Evolutionary conservation across 2,329 filamentous ascomycete species (phyloP).

Genomic region (Anthostomella pinea): DNA sequence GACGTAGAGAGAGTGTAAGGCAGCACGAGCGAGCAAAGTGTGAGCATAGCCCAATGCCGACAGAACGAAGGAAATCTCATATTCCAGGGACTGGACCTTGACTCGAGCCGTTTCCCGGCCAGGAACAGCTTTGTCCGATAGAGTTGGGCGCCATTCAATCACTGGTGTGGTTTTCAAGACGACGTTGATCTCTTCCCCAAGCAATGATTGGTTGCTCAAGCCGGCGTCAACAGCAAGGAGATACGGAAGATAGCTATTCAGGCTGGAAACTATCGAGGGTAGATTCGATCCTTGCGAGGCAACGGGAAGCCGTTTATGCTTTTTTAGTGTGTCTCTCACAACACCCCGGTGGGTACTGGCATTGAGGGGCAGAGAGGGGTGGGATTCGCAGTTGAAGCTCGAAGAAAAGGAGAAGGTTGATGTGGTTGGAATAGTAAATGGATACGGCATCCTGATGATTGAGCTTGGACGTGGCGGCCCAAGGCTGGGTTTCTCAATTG

Average conservation of each 20-base stretch:
- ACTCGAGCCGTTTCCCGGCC: slow-evolving; percentile 64
- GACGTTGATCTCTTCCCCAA: slow-evolving; percentile 63
- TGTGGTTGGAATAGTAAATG: slow-evolving; percentile 84
- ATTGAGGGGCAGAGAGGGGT: slow-evolving; percentile 82
- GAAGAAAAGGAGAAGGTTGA: slow-evolving; percentile 80
- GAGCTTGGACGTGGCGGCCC: too few species aligned
- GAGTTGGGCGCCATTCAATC: slow-evolving; percentile 81
- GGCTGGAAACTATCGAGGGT: slow-evolving; percentile 61
- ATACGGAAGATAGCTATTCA: slow-evolving; percentile 81
- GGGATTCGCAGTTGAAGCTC: slow-evolving; percentile 73
- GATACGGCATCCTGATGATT: slow-evolving; percentile 70
- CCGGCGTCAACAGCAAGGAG: slow-evolving; percentile 74
- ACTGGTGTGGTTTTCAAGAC: slow-evolving; percentile 58
- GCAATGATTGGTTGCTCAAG: slow-evolving; percentile 52
- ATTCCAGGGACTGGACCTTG: slow-evolving; percentile 70
- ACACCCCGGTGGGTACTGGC: slow-evolving; percentile 82
- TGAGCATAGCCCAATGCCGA: slow-evolving; percentile 74
- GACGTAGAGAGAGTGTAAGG: slow-evolving; percentile 71
- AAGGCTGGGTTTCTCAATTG: too few species aligned
- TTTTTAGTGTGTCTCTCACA: slow-evolving; percentile 79
- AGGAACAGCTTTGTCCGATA: slow-evolving; percentile 63
- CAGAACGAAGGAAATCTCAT: slow-evolving; percentile 78
- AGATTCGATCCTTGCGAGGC: slow-evolving; percentile 69
- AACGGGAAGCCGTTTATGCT: slow-evolving; percentile 80
- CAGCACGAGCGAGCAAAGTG: slow-evolving; percentile 67